A percentile compares a stretch with the other conserved stretches of the same genome.
Evolutionary conservation across 2,329 filamentous ascomycete species (phyloP).

Genomic region (Emericellopsis atlantica): DNA sequence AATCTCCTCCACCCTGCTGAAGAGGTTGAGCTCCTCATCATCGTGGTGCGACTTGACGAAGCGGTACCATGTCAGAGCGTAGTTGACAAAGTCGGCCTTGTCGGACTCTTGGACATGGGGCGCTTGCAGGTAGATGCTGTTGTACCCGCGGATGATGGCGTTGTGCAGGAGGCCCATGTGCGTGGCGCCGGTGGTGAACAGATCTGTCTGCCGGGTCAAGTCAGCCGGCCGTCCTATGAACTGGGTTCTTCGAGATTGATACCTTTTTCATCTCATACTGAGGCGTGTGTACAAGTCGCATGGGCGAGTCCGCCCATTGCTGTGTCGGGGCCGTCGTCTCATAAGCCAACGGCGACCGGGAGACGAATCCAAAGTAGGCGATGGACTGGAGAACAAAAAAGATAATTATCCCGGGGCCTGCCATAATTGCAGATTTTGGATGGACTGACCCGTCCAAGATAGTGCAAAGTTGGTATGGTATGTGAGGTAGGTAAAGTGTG

Average conservation of each 20-base stretch:
- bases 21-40: conserved; percentile 44
- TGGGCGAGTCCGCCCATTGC: conserved; percentile 40
- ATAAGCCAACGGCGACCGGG: conserved; percentile 21
- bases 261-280: conserved; percentile 32
- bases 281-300: conserved; percentile 40
- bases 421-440: not conserved
- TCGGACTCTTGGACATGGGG: conserved; percentile 36
- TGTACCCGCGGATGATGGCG: conserved; percentile 49
- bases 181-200: conserved; percentile 45
- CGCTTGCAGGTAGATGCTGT: conserved; percentile 50
- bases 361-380: conserved; percentile 16
- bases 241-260: not conserved
- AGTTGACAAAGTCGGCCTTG: conserved; percentile 42
- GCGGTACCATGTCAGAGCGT: conserved; percentile 43
- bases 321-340: conserved; percentile 12
- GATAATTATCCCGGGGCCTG: conserved; percentile 2
- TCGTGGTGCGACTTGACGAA: conserved; percentile 49
- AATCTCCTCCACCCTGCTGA: conserved; percentile 39
- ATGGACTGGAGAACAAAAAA: conserved; percentile 12
- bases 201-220: conserved; percentile 29
- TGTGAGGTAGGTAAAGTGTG: no score
- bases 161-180: conserved; percentile 53
- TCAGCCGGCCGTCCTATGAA: not conserved
- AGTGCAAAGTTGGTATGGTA: not conserved
- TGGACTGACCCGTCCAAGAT: not conserved